Evolutionary conservation across 805 yeast genomes (phyloP).

Genomic region (Lipomyces lipofer): DNA sequence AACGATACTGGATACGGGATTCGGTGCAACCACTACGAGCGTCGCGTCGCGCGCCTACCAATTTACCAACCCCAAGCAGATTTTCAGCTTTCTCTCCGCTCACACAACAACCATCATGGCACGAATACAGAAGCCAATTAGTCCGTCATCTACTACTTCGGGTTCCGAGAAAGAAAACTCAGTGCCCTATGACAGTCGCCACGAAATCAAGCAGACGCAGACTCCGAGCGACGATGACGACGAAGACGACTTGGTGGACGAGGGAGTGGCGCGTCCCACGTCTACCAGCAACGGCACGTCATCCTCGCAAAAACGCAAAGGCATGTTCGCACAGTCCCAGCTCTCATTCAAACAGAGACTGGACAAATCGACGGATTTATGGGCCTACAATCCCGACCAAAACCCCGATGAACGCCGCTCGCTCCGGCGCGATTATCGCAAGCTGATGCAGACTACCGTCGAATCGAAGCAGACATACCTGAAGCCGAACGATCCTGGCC

Average conservation of each 20-base stretch:
- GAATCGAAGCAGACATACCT: constrained; percentile 11
- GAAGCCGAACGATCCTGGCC: constrained; percentile 11
- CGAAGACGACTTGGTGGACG: no score
- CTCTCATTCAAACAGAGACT: background rate
- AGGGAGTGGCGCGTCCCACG: constrained; percentile 1
- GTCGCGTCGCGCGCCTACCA: background rate
- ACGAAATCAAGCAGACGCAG: background rate
- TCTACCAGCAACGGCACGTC: background rate
- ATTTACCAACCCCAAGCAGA: background rate
- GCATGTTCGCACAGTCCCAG: constrained; percentile 3
- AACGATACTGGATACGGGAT: no score
- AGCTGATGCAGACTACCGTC: constrained; percentile 13
- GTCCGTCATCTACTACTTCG: background rate
- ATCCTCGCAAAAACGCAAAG: constrained; percentile 6
- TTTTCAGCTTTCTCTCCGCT: background rate
- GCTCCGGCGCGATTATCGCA: constrained; percentile 18
- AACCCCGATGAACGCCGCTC: constrained; percentile 18
- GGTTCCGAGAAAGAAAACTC: background rate
- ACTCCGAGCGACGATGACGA: constrained; percentile 6
- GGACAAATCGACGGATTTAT: background rate
- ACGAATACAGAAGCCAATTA: background rate
- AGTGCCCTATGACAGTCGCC: background rate
- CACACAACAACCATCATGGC: background rate
- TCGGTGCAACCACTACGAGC: no score
- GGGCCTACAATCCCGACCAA: constrained; percentile 19